Conservation (phyloP, 2,329 filamentous ascomycete species). For the Talaromyces amestolkiae region DNA sequence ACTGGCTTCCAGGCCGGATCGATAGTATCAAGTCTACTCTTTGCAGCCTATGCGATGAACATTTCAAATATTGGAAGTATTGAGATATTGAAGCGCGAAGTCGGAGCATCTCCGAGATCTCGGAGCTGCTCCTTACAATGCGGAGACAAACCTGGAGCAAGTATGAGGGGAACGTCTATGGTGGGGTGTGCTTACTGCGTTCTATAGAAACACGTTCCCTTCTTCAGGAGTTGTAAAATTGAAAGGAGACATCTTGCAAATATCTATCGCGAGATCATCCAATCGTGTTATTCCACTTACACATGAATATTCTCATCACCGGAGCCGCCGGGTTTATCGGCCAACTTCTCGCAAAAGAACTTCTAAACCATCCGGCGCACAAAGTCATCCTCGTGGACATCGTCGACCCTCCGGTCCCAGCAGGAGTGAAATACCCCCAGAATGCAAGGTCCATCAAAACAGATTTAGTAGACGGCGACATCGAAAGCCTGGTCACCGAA, state of each 20-base stretch:
- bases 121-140: neutral
- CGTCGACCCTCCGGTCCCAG: constrained; percentile 51
- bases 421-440: constrained; percentile 48
- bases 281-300: neutral
- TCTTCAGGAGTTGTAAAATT: constrained; percentile 28
- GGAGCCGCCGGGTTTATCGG: constrained; percentile 65
- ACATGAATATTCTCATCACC: constrained; percentile 59
- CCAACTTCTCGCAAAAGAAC: constrained; percentile 57
- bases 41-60: neutral
- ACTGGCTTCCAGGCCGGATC: neutral
- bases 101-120: constrained; percentile 20
- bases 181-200: neutral
- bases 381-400: constrained; percentile 59
- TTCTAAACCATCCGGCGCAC: constrained; percentile 51
- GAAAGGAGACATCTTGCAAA: constrained; percentile 59
- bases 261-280: constrained; percentile 50
- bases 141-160: constrained; percentile 5
- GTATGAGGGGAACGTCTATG: constrained; percentile 4
- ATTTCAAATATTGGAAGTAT: no score
- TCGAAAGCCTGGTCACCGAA: constrained; percentile 36
- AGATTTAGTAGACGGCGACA: constrained; percentile 48
- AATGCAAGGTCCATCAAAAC: constrained; percentile 53
- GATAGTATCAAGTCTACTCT: neutral
- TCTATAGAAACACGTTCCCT: neutral
- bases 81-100: neutral